Evolutionary conservation across 331 rosid species (phyloP), one percentile per base, ranked within the genome.

Genomic region (Stylosanthes scabra): DNA sequence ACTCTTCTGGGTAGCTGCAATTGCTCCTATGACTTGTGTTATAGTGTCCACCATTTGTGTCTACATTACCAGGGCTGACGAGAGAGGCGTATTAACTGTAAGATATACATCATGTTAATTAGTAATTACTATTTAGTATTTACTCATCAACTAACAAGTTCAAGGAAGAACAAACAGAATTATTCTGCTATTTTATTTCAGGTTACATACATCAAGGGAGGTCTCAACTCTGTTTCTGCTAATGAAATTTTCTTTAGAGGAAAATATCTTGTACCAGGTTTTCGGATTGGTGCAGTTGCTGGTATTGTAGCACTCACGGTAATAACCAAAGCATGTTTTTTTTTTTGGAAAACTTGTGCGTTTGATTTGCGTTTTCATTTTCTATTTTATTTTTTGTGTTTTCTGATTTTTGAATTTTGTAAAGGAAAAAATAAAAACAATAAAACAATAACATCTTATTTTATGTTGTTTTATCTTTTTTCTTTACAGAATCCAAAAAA

Each of bases 251-350:
- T 63, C 69, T 91, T 92, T 83, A 82, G 74, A 64, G 96, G 99
- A 78, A 71, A 86, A 9, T 70, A 86, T 56, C 46, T 94, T 1
- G 28, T 28, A 5, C 75, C 88, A 25, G 97, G 93, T 50, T 29
- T 91, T 45, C 74, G 67, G 85, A 80, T 94, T n/a, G 99, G 99
- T 62, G 78, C 79, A 20, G 47, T 89, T 8, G 57, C 86, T 2
- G 97, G 95, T 11, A 63, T 91, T 72, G n/a, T 94, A 27, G 99
- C 90, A 3, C 87, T 94, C 11, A 91, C 96, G 47, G 98, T 94
- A 86, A 31, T 31, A 31, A 31, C 5, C 37, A 31, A 31, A 68
- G 86, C 9, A 64, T 59, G 4, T 44, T 40, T 59, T 40, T 15
- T 2, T 54, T 59, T 42, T 5, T 16, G 46, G 1, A 6, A 40